Evolutionary conservation across 2,329 filamentous ascomycete genomes (phyloP).

Genomic region (Hymenotorrendiella dingleyae): DNA sequence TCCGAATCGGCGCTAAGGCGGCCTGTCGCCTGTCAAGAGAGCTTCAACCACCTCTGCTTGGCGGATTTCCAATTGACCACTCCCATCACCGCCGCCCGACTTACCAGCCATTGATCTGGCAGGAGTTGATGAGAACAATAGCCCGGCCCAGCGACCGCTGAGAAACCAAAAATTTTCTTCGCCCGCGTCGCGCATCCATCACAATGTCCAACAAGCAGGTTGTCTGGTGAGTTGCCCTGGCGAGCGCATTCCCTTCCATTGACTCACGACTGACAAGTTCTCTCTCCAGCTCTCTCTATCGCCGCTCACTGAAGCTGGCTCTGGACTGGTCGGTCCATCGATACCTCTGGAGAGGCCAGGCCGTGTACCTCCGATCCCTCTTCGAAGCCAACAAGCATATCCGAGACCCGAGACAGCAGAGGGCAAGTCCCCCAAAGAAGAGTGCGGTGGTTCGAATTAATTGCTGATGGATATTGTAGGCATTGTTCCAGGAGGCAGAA

Average conservation of each 20-base stretch:
- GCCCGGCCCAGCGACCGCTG: neutral
- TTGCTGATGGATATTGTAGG: conserved; percentile 44
- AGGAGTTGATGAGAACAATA: neutral
- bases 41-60: neutral
- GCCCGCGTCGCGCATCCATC: neutral
- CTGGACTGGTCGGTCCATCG: conserved; percentile 95
- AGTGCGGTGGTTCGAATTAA: conserved; percentile 6
- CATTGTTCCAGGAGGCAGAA: conserved; percentile 80
- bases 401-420: conserved; percentile 77
- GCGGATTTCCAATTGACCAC: neutral
- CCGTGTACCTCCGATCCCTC: conserved; percentile 87
- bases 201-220: conserved; percentile 32
- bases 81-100: neutral
- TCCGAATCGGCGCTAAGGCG: too few relatives aligned
- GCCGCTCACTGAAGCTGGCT: conserved; percentile 85
- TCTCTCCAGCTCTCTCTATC: conserved; percentile 65
- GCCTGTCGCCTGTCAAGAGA: neutral
- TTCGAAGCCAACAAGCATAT: conserved; percentile 92
- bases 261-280: too few relatives aligned
- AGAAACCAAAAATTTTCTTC: neutral
- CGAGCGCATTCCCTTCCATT: too few relatives aligned
- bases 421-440: conserved; percentile 37
- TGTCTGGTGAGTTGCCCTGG: conserved; percentile 26
- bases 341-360: conserved; percentile 90
- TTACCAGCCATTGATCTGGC: neutral